Evolutionary conservation across 2,329 filamentous ascomycete species (phyloP), one percentile per base, ranked within the genome.

Genomic region (Aschersonia sp.): DNA sequence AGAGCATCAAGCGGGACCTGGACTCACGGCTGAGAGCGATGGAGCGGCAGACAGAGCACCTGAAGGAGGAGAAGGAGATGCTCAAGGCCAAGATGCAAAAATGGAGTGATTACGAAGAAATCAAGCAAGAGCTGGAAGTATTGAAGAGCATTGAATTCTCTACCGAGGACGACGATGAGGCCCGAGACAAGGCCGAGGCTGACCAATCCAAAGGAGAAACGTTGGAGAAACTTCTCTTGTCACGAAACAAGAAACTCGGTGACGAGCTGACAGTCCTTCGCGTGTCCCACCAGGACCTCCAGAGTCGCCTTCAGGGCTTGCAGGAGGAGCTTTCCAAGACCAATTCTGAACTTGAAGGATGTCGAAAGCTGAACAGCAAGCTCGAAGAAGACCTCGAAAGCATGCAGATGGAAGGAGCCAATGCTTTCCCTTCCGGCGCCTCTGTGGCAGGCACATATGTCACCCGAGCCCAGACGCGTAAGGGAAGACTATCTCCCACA

Each of bases 141-240:
- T 77, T 98, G 51, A 95, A 95, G 77, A 94, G 91, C 55, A 96
- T 98, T 56, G 92, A 98, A 62, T 95, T 98, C 58, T 86, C 91
- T 2, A 91, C 87, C 0, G 89, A 87, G 5, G 85, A 91, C 52
- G 89, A 94, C 51, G 85, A 89, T 44, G 81, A 84, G 2, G 68
- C 73, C 6, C 59, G 65, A 31, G 71, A 70, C 12, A 55, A 63
- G 31, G 54, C 64, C 2, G 68, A 71, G 30, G 58, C 61, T 4
- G 55, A 58, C 42, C 52, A 57, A 32, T 54, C 53, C 5, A 81
- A 80, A 59, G 80, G 84, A 43, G 88, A 94, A 56, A 89, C 84
- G 1, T 68, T 98, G 7, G 92, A 98, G 65, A 89, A 95, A 65
- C 78, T 98, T 31, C 73, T 98, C 5, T 71, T 98, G 47, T 84